Conservation (phyloP, 805 yeast genomes). For the Blastobotrys peoriensis region DNA sequence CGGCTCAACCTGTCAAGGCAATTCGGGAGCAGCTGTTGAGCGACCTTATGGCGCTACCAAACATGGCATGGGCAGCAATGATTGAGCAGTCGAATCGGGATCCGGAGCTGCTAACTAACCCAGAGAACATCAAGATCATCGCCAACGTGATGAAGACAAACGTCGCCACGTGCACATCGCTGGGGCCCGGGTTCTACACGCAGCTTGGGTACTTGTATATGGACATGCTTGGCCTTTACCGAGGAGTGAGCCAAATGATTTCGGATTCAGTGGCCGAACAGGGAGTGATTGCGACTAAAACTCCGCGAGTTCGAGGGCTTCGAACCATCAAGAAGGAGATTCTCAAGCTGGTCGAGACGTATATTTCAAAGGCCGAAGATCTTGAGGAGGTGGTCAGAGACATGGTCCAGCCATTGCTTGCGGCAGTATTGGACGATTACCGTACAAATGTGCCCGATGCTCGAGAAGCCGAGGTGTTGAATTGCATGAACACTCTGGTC, state of each 20-base stretch:
- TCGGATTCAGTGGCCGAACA: constrained; percentile 71
- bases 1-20: constrained; percentile 71
- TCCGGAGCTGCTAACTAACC: constrained; percentile 67
- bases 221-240: constrained; percentile 84
- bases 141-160: constrained; percentile 94
- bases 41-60: constrained; percentile 86
- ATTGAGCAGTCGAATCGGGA: constrained; percentile 79
- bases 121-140: constrained; percentile 83
- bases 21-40: constrained; percentile 64
- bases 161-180: constrained; percentile 88
- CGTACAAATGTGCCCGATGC: constrained; percentile 88
- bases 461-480: constrained; percentile 94
- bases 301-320: constrained; percentile 90
- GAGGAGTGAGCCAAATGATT: constrained; percentile 82
- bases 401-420: constrained; percentile 74
- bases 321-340: constrained; percentile 96
- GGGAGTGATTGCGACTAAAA: constrained; percentile 86
- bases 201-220: constrained; percentile 83
- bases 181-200: constrained; percentile 85
- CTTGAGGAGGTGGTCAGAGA: constrained; percentile 77
- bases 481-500: constrained; percentile 89
- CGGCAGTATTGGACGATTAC: constrained; percentile 86
- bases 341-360: constrained; percentile 80
- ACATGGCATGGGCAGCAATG: constrained; percentile 89
- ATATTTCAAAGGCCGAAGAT: constrained; percentile 80